Conservation (phyloP, 129 eudicot species). For the Calendula officinalis region DNA sequence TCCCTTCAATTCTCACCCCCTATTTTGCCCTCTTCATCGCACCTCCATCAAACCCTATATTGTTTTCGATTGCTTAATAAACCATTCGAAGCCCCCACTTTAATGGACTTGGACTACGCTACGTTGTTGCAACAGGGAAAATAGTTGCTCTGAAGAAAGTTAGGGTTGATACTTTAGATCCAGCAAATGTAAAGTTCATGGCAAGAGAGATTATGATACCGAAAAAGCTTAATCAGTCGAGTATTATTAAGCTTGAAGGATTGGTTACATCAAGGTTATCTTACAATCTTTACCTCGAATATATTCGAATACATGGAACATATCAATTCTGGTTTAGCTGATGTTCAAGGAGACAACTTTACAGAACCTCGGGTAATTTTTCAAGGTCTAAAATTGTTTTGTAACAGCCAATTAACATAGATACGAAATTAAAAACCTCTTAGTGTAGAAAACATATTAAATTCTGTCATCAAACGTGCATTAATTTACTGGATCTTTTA, state of each 20-base stretch:
- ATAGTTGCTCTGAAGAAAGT: too few species aligned
- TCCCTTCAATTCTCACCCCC: too few species aligned
- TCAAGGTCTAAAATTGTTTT: slow-evolving; percentile 1
- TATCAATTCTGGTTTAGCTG: slow-evolving; percentile 83
- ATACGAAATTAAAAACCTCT: too few species aligned
- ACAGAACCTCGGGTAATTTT: slow-evolving; percentile 74
- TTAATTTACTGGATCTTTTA: too few species aligned
- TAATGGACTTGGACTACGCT: too few species aligned
- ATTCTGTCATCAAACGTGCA: too few species aligned
- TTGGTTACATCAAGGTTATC: slow-evolving; percentile 92
- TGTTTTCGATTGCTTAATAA: too few species aligned
- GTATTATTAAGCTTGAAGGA: slow-evolving; percentile 38
- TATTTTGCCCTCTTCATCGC: too few species aligned
- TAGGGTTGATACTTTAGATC: slow-evolving; percentile 49
- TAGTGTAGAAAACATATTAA: too few species aligned
- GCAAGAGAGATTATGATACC: slow-evolving; percentile 77
- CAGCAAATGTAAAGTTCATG: slow-evolving; percentile 65
- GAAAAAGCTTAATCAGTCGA: slow-evolving; percentile 19
- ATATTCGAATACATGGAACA: slow-evolving; percentile 69
- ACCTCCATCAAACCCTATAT: too few species aligned
- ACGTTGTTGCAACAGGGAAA: slow-evolving; percentile 76
- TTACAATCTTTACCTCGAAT: slow-evolving; percentile 41
- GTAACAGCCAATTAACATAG: slow-evolving; percentile 11
- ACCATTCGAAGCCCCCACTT: too few species aligned
- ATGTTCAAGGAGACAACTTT: slow-evolving; percentile 62